Base-by-base conservation (phyloP, 306 rosid species). In the Corylus heterophylla region DNA sequence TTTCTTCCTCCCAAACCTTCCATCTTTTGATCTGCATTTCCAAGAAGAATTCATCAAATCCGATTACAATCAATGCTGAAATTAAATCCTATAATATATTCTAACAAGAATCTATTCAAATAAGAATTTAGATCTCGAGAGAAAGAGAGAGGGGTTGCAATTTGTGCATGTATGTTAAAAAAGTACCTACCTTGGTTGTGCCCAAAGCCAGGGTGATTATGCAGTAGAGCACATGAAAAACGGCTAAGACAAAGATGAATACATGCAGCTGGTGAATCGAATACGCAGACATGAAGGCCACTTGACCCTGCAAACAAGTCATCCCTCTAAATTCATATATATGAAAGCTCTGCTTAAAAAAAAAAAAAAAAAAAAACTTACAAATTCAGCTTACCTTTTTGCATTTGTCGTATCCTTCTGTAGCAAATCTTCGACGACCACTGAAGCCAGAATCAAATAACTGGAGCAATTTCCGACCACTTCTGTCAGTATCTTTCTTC, bases 191-290 rank as follows among this genome's bases (percentile, higher is more conserved):
- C 95, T 94, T 94, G 20, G 78, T 77, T 85, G 90, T 89, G 59
- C 98, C 97, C 61, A 94, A 78, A 79, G 72, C 74, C 73, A 89
- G 55, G 31, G 95, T 94, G 61, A 64, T n/a, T 27, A 90, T 85
- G 88, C 98, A 95, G 16, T 88, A 90, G 4, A 92, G 82, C 11
- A 92, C 79, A 73, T 95, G 98, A 82, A 82, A 85, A 58, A 82
- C 8, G 18, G 97, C 99, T 8, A 95, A 72, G 52, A 83, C 85
- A 78, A 95, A 92, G 76, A 95, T 95, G 87, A 95, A 95, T 8
- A 92, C 51, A 62, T 95, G 98, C 56, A 95, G 97, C 87, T 95
- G 89, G 79, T 95, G 98, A 83, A 92, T 89, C 37, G 89, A 97
- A 81, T 95, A 92, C 25, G 94, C 90, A 5, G 98, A 86, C 67